Base-by-base conservation (phyloP, 2,329 filamentous ascomycete genomes). In the Diaporthe amygdali region DNA sequence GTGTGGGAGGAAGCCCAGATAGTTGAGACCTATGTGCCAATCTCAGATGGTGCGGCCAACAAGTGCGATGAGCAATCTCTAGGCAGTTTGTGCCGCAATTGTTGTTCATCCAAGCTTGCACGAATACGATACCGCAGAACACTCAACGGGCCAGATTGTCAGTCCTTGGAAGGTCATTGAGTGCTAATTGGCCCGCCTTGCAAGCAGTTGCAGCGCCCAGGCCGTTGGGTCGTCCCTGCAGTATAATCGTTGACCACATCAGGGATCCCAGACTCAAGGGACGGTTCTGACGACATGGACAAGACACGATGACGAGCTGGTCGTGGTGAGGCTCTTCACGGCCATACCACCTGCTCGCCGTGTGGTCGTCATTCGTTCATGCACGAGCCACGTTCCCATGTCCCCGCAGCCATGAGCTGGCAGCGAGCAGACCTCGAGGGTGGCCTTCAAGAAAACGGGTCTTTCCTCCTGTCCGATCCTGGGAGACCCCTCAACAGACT, bases 221-320 rank as follows among this genome's bases (percentile, higher is more conserved):
- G 27, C 14, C 32, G 41, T 63, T 63, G 59, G 59, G 59, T 34
- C 59, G 59, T 63, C 41, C 59, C 59, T 63, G 59, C 14, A n/a
- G n/a, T n/a, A n/a, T n/a, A n/a, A n/a, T 27, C 17, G 39, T 6
- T 17, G 17, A 41, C 56, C 56, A 32, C 9, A n/a, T 63, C 32
- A 34, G 59, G 41, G 41, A 47, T 47, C 59, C 59, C 27, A 34
- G 59, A n/a, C 14, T 25, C 27, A 6, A 41, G 10, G 10, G 39
- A 47, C 2, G 27, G 17, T 15, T 3, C 14, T 25, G 20, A 6
- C 34, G 59, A 63, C 27, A 5, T 32, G 20, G 27, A 22, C 30
- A 32, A 34, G 12, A 47, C 6, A 30, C 2, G 20, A 63, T 34
- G 59, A 34, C 59, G 27, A 47, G 41, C 27, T 25, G 22, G 8